phyloP scores from a whole-genome alignment of 306 rosid genomes.

The Arachis stenosperma region DNA sequence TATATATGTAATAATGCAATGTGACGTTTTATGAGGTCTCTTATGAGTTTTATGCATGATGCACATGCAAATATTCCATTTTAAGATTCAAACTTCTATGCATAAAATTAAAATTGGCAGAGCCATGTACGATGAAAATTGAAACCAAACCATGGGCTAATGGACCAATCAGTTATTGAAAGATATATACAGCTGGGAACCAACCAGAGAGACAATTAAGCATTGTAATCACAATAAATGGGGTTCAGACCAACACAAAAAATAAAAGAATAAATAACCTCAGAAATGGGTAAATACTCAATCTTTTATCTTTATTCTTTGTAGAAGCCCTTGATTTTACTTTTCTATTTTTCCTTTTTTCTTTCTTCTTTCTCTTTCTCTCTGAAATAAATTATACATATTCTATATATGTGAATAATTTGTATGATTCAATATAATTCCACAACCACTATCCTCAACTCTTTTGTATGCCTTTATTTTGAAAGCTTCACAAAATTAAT shows the following conservation, averaged over 20 bases:
- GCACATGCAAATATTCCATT: conserved; percentile 33
- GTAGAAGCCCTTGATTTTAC: background rate
- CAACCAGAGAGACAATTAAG: conserved; percentile 27
- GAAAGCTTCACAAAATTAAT: background rate
- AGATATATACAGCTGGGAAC: conserved; percentile 37
- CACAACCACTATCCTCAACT: background rate
- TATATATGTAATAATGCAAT: background rate
- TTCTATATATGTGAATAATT: background rate
- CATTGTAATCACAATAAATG: conserved; percentile 38
- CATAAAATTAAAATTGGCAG: conserved; percentile 16
- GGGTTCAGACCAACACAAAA: background rate
- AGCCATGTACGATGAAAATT: conserved; percentile 28
- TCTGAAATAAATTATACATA: background rate
- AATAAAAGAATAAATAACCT: too few species aligned
- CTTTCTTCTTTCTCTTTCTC: too few species aligned
- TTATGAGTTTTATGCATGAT: background rate
- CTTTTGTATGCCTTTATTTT: background rate
- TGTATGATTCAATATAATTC: background rate
- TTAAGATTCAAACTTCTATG: conserved; percentile 28
- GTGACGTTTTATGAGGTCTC: background rate
- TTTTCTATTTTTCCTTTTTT: background rate
- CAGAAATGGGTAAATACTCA: background rate
- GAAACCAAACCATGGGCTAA: conserved; percentile 6
- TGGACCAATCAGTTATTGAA: conserved; percentile 20
- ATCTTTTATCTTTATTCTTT: conserved; percentile 36